Base-by-base conservation (phyloP, 768 basidiomycete genomes). In the Termitomyces sp. region DNA sequence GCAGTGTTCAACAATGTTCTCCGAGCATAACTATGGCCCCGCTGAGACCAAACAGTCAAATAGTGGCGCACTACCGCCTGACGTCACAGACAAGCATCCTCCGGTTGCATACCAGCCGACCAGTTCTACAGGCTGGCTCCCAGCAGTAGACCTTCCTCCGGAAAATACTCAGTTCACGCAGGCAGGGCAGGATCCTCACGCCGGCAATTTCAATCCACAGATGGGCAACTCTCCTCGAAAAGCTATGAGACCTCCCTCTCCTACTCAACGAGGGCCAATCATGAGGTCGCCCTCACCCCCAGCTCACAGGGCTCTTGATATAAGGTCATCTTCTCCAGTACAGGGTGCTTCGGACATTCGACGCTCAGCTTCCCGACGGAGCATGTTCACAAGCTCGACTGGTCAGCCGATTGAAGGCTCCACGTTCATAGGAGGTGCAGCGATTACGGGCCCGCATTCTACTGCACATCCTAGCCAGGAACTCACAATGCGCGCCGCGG, bases 401-500 rank as follows among this genome's bases (percentile, higher is more conserved):
- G 75, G 73, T 18, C 66, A 68, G 16, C 64, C 69, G 1, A 63
- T 75, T 13, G 61, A 64, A 20, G 76, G 73, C 5, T 72, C 72
- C 16, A 72, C 82, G 4, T 85, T 87, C 66, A 77, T 77, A 30
- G 76, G 78, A 48, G 86, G 85, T 1, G 80, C 84, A 9, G 82
- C 81, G 1, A 79, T 79, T 4, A 77, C 77, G 0, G 82, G 82
- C 5, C 81, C 82, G 0, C 68, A 70, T 20, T 74, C 81, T 3
- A 72, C 72, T 18, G 76, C 77, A 2, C 72, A 75, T 20, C 65
- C 74, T 2, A 77, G 82, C 56, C 71, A 76, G 5, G 72, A 74
- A 18, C 61, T 80, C 13, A 69, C 74, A n/a, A 55, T 49, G 20
- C 74, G 86, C 20, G 72, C 72, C n/a, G 69, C 72, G 8, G 75